phyloP scores from a whole-genome alignment of 1,284 basidiomycete genomes.

The Testicularia cyperi region DNA sequence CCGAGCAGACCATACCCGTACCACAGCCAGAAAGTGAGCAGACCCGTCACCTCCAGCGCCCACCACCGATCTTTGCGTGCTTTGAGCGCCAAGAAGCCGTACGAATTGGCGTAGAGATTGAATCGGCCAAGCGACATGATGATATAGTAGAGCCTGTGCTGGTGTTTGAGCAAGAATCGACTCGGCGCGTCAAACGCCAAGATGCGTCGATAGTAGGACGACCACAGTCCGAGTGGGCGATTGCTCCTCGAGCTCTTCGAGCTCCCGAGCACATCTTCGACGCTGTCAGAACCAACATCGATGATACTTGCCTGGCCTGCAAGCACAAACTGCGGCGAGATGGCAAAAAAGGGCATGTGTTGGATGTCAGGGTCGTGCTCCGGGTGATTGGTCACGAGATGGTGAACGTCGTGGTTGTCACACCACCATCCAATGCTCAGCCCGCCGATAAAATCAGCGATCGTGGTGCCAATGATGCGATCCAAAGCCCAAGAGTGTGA shows the following conservation, averaged over 20 bases:
- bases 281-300: slow-evolving; percentile 2
- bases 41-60: slow-evolving; percentile 68
- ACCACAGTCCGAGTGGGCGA: slow-evolving; percentile 68
- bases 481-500: slow-evolving; percentile 84
- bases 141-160: slow-evolving; percentile 91
- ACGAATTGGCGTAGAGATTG: slow-evolving; percentile 91
- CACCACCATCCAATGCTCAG: slow-evolving; percentile 98
- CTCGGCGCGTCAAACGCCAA: slow-evolving; percentile 77
- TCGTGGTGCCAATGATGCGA: slow-evolving; percentile 75
- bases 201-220: slow-evolving; percentile 89
- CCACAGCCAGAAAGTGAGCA: slow-evolving; percentile 79
- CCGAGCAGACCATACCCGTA: slow-evolving; percentile 67
- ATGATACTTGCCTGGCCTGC: slow-evolving; percentile 26
- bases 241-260: not conserved
- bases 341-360: slow-evolving; percentile 95
- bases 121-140: slow-evolving; percentile 89
- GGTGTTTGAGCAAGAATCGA: slow-evolving; percentile 71
- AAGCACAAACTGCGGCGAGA: slow-evolving; percentile 73
- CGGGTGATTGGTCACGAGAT: slow-evolving; percentile 94
- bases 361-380: slow-evolving; percentile 89
- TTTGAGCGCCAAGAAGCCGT: slow-evolving; percentile 71
- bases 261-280: not conserved
- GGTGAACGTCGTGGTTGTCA: slow-evolving; percentile 95
- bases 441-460: slow-evolving; percentile 86
- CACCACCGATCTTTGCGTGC: slow-evolving; percentile 60